phyloP scores from a whole-genome alignment of 163 green algal species.

The Trebouxia gelatinosa region DNA sequence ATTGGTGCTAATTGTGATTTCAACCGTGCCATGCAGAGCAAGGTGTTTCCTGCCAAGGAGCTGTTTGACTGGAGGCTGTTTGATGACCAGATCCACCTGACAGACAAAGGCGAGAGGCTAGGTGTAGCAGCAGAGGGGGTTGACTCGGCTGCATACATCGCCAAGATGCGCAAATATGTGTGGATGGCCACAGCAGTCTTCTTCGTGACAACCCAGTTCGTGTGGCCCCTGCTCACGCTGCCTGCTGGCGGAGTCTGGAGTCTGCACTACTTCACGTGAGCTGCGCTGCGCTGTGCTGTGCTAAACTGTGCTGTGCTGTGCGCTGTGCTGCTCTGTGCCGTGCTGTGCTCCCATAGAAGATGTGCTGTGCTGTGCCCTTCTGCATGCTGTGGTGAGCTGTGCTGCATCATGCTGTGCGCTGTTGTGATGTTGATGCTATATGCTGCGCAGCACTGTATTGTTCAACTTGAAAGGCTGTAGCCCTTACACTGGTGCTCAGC shows the following conservation, averaged over 20 bases:
- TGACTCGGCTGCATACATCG: constrained; percentile 18
- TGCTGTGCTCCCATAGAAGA: too few species aligned
- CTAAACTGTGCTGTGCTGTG: too few species aligned
- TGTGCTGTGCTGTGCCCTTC: too few species aligned
- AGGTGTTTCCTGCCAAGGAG: constrained; percentile 18
- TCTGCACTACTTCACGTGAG: constrained; percentile 76
- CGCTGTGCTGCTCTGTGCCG: too few species aligned
- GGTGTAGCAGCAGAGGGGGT: not conserved
- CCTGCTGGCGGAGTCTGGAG: constrained; percentile 74
- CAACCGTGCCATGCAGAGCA: not conserved
- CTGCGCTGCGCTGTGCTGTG: too few species aligned
- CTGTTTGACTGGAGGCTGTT: not conserved
- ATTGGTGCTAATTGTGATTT: too few species aligned
- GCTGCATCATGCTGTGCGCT: too few species aligned
- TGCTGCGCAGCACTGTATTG: too few species aligned
- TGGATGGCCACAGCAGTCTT: not conserved
- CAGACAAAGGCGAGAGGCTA: constrained; percentile 6
- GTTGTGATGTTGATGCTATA: too few species aligned
- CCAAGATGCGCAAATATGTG: constrained; percentile 22
- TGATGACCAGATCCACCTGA: constrained; percentile 16
- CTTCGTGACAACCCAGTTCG: constrained; percentile 50
- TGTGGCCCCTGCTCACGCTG: constrained; percentile 84
- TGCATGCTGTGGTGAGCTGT: too few species aligned
- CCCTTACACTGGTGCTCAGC: too few species aligned
- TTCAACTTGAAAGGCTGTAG: too few species aligned